Evolutionary conservation across 768 basidiomycete genomes (phyloP).

Genomic region (Strobilomyces echinocephalus): DNA sequence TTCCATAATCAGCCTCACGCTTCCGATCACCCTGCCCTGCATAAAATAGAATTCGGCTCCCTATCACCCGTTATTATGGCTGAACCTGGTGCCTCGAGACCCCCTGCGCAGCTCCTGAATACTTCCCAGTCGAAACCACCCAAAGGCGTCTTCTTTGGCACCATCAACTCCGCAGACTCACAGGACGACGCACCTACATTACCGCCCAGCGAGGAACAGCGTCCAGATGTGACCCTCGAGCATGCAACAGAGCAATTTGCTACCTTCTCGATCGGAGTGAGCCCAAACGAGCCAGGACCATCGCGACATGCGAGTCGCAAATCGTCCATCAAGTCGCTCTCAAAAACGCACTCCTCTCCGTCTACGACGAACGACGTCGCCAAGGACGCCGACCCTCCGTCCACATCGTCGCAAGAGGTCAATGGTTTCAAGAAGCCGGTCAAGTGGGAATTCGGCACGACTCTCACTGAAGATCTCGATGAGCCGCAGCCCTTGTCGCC

Average conservation of each 20-base stretch:
- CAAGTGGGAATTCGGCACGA: conserved; percentile 60
- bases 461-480: conserved; percentile 16
- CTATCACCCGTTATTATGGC: conserved; percentile 11
- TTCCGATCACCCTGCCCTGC: conserved; percentile 10
- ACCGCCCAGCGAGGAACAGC: conserved; percentile 3
- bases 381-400: background rate
- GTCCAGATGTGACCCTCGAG: conserved; percentile 8
- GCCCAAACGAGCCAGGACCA: conserved; percentile 33
- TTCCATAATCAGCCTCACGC: conserved; percentile 16
- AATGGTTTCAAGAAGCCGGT: conserved; percentile 16
- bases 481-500: background rate
- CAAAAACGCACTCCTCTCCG: conserved; percentile 5
- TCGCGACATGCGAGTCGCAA: conserved; percentile 24
- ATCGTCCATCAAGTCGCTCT: conserved; percentile 19
- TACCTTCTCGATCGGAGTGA: conserved; percentile 43
- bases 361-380: background rate
- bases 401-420: conserved; percentile 1
- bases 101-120: conserved; percentile 5
- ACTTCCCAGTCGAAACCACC: conserved; percentile 5
- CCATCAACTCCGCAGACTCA: conserved; percentile 35
- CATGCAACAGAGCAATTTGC: conserved; percentile 30
- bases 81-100: conserved; percentile 8
- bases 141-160: conserved; percentile 48
- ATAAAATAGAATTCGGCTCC: conserved; percentile 18
- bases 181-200: background rate